Evolutionary conservation across 176 grass and related monocot genomes (phyloP).

Genomic region (Carex cristatella): DNA sequence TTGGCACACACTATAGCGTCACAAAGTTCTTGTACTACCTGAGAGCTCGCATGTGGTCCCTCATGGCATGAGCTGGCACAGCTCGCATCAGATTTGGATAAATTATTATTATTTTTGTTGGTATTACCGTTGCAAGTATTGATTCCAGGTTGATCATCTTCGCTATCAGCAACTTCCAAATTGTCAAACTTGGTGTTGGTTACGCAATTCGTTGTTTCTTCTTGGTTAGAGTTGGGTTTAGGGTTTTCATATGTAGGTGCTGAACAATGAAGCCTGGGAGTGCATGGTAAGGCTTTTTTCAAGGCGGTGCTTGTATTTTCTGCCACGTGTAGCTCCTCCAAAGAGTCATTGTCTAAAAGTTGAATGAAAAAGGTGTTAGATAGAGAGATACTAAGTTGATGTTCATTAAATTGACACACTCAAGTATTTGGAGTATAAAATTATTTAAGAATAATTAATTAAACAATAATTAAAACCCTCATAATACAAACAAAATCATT

Average conservation of each 20-base stretch:
- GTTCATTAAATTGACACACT: neutral
- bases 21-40: slow-evolving; percentile 44
- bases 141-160: slow-evolving; percentile 58
- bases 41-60: slow-evolving; percentile 21
- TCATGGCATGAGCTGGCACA: slow-evolving; percentile 52
- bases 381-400: neutral
- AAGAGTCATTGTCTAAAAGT: slow-evolving; percentile 56
- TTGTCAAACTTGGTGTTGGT: slow-evolving; percentile 24
- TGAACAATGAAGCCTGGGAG: slow-evolving; percentile 23
- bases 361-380: neutral
- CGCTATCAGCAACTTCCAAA: slow-evolving; percentile 77
- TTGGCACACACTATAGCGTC: slow-evolving; percentile 40
- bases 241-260: slow-evolving; percentile 14
- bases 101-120: slow-evolving; percentile 14
- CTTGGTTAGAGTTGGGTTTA: neutral
- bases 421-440: neutral
- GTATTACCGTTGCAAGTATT: slow-evolving; percentile 19
- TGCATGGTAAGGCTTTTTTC: slow-evolving; percentile 28
- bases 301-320: slow-evolving; percentile 38
- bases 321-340: slow-evolving; percentile 66
- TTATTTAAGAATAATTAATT: neutral
- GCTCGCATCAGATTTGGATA: slow-evolving; percentile 38
- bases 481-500: neutral
- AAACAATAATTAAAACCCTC: neutral
- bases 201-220: neutral